phyloP scores from a whole-genome alignment of 768 basidiomycete species.

The Royoungia palumana region DNA sequence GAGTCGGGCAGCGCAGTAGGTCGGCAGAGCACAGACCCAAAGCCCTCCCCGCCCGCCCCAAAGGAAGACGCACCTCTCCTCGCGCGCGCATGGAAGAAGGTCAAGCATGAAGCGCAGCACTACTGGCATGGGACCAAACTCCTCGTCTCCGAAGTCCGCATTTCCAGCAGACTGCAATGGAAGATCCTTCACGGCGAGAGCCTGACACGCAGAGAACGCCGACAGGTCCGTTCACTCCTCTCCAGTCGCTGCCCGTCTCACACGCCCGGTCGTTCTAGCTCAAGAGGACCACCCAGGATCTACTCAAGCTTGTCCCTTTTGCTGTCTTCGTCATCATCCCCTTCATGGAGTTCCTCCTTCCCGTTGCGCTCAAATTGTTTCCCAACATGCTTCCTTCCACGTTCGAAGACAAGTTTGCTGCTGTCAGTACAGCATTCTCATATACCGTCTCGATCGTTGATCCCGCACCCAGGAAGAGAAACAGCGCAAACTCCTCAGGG shows the following conservation, averaged over 20 bases:
- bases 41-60: constrained; percentile 47
- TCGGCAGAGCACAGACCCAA: constrained; percentile 32
- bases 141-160: constrained; percentile 89
- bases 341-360: constrained; percentile 96
- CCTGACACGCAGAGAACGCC: constrained; percentile 87
- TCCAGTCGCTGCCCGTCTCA: constrained; percentile 1
- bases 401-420: constrained; percentile 95
- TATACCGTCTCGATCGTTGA: background rate
- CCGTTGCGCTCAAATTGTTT: constrained; percentile 94
- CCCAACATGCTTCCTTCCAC: constrained; percentile 99
- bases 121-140: constrained; percentile 98
- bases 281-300: constrained; percentile 88
- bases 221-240: constrained; percentile 60
- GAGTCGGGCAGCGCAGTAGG: constrained; percentile 17
- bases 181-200: constrained; percentile 89
- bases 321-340: constrained; percentile 93
- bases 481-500: constrained; percentile 89
- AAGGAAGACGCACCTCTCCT: constrained; percentile 46
- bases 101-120: constrained; percentile 94
- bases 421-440: constrained; percentile 45
- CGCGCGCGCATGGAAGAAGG: constrained; percentile 80
- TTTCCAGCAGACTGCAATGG: constrained; percentile 83
- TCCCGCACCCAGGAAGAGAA: constrained; percentile 76
- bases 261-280: constrained; percentile 46
- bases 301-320: constrained; percentile 92